A percentile compares a stretch with the other conserved stretches of the same genome.
Evolutionary conservation across 306 rosid genomes (phyloP).

Genomic region (Hippophae rhamnoides): DNA sequence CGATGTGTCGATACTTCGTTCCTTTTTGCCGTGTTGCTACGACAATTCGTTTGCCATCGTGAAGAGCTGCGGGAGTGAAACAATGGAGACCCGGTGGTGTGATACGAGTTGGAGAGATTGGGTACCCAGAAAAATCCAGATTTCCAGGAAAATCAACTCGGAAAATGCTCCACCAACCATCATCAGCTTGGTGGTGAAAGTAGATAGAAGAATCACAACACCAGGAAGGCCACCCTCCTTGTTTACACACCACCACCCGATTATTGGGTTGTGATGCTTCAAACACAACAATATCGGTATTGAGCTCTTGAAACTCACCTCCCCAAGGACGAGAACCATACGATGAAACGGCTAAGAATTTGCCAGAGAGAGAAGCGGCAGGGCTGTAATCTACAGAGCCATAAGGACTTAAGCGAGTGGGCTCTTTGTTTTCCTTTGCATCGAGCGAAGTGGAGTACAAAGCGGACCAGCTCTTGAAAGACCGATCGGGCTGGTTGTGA

Average conservation of each 20-base stretch:
- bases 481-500: conserved; percentile 30
- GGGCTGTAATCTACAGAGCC: conserved; percentile 63
- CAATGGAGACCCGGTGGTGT: conserved; percentile 74
- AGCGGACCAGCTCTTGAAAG: conserved; percentile 47
- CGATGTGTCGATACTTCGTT: conserved; percentile 48
- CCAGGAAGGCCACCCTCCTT: conserved; percentile 96
- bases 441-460: conserved; percentile 32
- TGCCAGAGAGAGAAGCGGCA: conserved; percentile 45
- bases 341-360: conserved; percentile 67
- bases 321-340: conserved; percentile 58
- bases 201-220: conserved; percentile 45
- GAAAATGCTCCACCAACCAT: conserved; percentile 88
- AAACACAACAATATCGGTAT: conserved; percentile 49
- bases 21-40: conserved; percentile 61
- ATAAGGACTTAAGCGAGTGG: conserved; percentile 40
- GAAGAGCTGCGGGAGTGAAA: conserved; percentile 70
- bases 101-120: conserved; percentile 30
- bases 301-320: conserved; percentile 54
- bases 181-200: conserved; percentile 55
- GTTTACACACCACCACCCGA: conserved; percentile 30
- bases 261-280: conserved; percentile 21
- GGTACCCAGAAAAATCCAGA: background rate
- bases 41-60: conserved; percentile 42
- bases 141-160: conserved; percentile 29
- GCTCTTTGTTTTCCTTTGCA: background rate